These are phyloP conservation scores for Roridomyces roridus DNA, from an alignment of 768 basidiomycete species.

Conservation along the genomic window DNA sequence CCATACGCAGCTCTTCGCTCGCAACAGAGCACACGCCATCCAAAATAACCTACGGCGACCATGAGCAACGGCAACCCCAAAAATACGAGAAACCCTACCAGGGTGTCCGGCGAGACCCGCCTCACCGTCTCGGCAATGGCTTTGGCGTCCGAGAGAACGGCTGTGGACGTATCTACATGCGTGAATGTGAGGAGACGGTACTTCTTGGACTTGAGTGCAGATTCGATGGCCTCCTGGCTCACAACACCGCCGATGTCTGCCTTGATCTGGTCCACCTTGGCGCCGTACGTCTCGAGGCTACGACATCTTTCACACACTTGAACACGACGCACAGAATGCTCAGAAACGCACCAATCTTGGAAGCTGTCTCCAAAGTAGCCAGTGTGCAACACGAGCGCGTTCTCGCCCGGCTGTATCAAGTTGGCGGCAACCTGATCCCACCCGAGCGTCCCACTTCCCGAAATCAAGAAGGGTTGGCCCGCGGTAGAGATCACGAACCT, in stretches of 20 bases:
- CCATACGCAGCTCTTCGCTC: slow-evolving; percentile 93
- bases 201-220: slow-evolving; percentile 75
- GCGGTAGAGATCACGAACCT: slow-evolving; percentile 79
- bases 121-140: slow-evolving; percentile 75
- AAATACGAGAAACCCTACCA: slow-evolving; percentile 50
- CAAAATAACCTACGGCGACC: slow-evolving; percentile 63
- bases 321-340: not conserved
- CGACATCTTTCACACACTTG: not conserved
- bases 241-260: slow-evolving; percentile 86
- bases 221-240: slow-evolving; percentile 60
- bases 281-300: slow-evolving; percentile 88
- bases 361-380: slow-evolving; percentile 97
- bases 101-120: slow-evolving; percentile 81
- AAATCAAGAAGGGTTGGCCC: slow-evolving; percentile 91
- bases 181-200: slow-evolving; percentile 94
- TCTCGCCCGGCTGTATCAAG: slow-evolving; percentile 81
- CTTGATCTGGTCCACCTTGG: slow-evolving; percentile 81
- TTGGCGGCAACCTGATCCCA: slow-evolving; percentile 98
- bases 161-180: slow-evolving; percentile 93
- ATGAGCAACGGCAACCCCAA: not conserved
- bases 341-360: slow-evolving; percentile 73
- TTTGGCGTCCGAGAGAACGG: slow-evolving; percentile 86
- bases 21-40: slow-evolving; percentile 98
- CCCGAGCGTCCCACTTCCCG: slow-evolving; percentile 94
- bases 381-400: slow-evolving; percentile 82